Evolutionary conservation across 164 flowering plant genomes (phyloP).

Genomic region (Magnolia kwangsiensis): DNA sequence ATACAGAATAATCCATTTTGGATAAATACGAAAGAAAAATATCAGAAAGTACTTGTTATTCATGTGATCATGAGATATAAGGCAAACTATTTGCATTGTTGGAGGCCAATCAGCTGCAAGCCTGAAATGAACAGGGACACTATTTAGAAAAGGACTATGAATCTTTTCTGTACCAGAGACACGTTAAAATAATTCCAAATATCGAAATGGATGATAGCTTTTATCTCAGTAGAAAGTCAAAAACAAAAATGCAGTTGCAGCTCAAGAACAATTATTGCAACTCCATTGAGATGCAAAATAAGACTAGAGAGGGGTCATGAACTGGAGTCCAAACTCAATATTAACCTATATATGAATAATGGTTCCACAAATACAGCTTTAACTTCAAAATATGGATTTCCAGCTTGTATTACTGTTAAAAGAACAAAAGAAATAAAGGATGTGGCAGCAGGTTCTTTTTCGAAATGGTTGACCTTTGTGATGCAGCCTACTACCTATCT

Average conservation of each 20-base stretch:
- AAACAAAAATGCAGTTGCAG: not conserved
- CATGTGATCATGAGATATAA: slow-evolving; percentile 46
- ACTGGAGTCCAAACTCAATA: too few relatives aligned
- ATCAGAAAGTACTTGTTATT: slow-evolving; percentile 28
- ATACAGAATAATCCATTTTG: not conserved
- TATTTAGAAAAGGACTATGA: not conserved
- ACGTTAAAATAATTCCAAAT: not conserved
- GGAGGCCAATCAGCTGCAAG: slow-evolving; percentile 94
- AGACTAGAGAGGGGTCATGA: too few relatives aligned
- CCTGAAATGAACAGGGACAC: slow-evolving; percentile 33
- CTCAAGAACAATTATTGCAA: not conserved
- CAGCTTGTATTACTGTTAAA: too few relatives aligned
- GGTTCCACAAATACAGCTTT: too few relatives aligned
- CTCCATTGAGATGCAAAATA: not conserved
- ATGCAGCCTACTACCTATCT: too few relatives aligned
- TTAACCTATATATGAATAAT: too few relatives aligned
- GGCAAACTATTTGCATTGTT: slow-evolving; percentile 93
- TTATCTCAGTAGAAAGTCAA: not conserved
- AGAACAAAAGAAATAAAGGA: too few relatives aligned
- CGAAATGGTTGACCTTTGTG: too few relatives aligned
- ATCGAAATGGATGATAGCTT: not conserved
- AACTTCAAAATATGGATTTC: too few relatives aligned
- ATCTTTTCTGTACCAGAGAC: not conserved
- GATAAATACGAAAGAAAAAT: not conserved
- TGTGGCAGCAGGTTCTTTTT: too few relatives aligned